These are phyloP conservation scores for Neonectria coccinea DNA, from an alignment of 2,329 filamentous ascomycete species.

Conservation along the genomic window DNA sequence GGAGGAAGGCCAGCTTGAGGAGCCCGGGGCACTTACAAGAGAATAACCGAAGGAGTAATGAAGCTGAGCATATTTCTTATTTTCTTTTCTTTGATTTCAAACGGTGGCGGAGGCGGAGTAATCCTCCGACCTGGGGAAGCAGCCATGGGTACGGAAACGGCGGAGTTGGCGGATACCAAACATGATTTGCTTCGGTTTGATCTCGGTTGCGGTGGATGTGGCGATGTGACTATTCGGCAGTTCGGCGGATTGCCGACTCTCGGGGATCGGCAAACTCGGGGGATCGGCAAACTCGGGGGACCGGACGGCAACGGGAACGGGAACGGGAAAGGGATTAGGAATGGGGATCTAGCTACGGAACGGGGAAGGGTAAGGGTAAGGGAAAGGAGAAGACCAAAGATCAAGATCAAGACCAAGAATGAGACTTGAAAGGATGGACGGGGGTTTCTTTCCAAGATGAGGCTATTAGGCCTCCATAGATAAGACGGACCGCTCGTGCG, in stretches of 20 bases:
- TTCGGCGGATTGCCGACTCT: background rate
- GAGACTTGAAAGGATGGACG: constrained; percentile 11
- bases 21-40: constrained; percentile 2
- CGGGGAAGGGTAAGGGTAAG: no score
- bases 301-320: constrained; percentile 5
- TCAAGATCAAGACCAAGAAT: constrained; percentile 14
- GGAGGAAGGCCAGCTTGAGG: constrained; percentile 8
- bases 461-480: constrained; percentile 44
- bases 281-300: constrained; percentile 4
- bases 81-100: constrained; percentile 14
- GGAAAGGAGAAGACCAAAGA: background rate
- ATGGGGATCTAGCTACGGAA: background rate
- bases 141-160: constrained; percentile 5
- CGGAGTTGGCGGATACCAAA: constrained; percentile 34
- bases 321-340: background rate
- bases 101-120: constrained; percentile 15
- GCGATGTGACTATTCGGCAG: background rate
- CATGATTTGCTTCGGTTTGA: constrained; percentile 19
- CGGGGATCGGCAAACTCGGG: constrained; percentile 4
- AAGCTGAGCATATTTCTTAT: constrained; percentile 25
- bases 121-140: constrained; percentile 6
- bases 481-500: constrained; percentile 45
- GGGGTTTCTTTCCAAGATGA: constrained; percentile 29
- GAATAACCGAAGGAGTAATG: constrained; percentile 26
- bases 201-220: constrained; percentile 4